phyloP scores from a whole-genome alignment of 2,329 filamentous ascomycete genomes.

The Fusarium sulawesiense region DNA sequence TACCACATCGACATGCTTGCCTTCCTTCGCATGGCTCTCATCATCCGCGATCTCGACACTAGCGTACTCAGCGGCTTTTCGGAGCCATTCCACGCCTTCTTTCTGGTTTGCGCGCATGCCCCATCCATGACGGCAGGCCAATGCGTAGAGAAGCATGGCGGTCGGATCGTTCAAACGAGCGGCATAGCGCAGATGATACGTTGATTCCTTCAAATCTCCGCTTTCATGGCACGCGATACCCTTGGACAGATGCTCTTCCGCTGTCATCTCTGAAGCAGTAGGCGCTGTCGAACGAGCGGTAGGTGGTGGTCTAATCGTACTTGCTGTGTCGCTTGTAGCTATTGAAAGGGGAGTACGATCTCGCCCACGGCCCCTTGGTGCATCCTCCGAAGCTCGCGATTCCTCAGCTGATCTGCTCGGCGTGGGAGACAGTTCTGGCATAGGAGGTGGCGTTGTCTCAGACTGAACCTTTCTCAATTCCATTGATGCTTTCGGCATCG shows the following conservation, averaged over 20 bases:
- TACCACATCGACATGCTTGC: conserved; percentile 71
- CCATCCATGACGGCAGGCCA: conserved; percentile 97
- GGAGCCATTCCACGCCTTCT: conserved; percentile 92
- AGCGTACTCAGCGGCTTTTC: conserved; percentile 87
- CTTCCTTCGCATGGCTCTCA: conserved; percentile 72
- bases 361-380: conserved; percentile 59
- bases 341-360: conserved; percentile 62
- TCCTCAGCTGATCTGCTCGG: conserved; percentile 59
- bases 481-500: conserved; percentile 58
- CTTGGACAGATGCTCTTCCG: conserved; percentile 90
- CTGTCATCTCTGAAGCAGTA: conserved; percentile 75
- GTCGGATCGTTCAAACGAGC: conserved; percentile 88
- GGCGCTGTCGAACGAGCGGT: conserved; percentile 62
- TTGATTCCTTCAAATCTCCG: conserved; percentile 90
- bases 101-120: conserved; percentile 92
- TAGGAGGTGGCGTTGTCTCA: conserved; percentile 55
- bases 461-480: conserved; percentile 64
- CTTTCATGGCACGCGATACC: conserved; percentile 91
- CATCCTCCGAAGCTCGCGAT: conserved; percentile 61
- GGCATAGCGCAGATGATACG: conserved; percentile 92
- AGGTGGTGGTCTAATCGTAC: conserved; percentile 58
- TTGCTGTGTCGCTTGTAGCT: conserved; percentile 65
- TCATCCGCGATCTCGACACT: conserved; percentile 86
- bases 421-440: conserved; percentile 58
- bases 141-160: conserved; percentile 94